Percentiles rank a stretch among this genome's conserved stretches.
These are phyloP conservation scores for Xeromyces bisporus DNA, from an alignment of 495 filamentous ascomycete species.

Conservation along the genomic window DNA sequence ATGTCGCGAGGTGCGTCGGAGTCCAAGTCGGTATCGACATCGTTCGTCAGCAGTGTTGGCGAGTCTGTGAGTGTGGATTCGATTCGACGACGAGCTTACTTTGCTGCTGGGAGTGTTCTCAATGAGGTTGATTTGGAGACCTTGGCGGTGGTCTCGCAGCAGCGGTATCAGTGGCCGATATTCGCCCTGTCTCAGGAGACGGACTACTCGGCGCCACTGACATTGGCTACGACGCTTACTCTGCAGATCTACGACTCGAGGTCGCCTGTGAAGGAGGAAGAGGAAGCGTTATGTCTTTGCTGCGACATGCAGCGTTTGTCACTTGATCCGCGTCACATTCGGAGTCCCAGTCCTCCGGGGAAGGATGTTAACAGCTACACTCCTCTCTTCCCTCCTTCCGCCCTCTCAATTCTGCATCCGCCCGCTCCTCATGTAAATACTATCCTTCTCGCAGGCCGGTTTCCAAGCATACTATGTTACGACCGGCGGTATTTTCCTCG, in stretches of 20 bases:
- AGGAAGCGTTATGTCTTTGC: slow-evolving; percentile 24
- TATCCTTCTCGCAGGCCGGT: slow-evolving; percentile 58
- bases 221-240: slow-evolving; percentile 67
- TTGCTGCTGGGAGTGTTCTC: slow-evolving; percentile 58
- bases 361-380: slow-evolving; percentile 40
- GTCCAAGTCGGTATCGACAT: slow-evolving; percentile 21
- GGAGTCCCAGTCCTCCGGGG: slow-evolving; percentile 22
- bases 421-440: slow-evolving; percentile 35
- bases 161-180: slow-evolving; percentile 69
- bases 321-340: slow-evolving; percentile 24
- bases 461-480: slow-evolving; percentile 78
- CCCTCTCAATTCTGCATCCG: slow-evolving; percentile 66
- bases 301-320: slow-evolving; percentile 28
- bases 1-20: slow-evolving; percentile 15
- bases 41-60: slow-evolving; percentile 52
- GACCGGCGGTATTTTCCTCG: slow-evolving; percentile 75
- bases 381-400: slow-evolving; percentile 62
- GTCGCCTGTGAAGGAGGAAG: slow-evolving; percentile 24
- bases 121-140: slow-evolving; percentile 76
- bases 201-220: slow-evolving; percentile 52
- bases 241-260: slow-evolving; percentile 76
- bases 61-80: slow-evolving; percentile 77
- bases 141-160: slow-evolving; percentile 49
- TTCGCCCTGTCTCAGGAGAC: slow-evolving; percentile 66
- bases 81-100: slow-evolving; percentile 48